Evolutionary conservation across 805 yeast genomes (phyloP), one percentile per base, ranked within the genome.

Genomic region (Metschnikowia gelsemii): DNA sequence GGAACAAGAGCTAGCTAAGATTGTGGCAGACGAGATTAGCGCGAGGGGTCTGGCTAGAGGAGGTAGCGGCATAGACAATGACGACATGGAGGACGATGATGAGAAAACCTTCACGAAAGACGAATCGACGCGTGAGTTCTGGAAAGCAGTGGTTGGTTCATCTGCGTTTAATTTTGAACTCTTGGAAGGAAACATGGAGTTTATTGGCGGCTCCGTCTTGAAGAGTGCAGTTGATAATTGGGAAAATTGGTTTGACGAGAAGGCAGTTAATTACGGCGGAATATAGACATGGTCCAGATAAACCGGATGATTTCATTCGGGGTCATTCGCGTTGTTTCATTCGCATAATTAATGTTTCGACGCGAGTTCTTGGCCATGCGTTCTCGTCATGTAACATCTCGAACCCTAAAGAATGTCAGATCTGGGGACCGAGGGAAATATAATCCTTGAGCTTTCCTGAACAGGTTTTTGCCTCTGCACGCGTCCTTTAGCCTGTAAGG

Each of bases 221-320:
- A 78, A 79, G 50, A 64, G 66, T 12, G 75, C 82, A 23, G 63
- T 76, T 26, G 74, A 66, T 4, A 64, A 65, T 14, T 85, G 96
- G 88, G 78, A 75, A 49, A 73, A 80, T 49, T 90, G 96, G 96
- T 70, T 90, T 24, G 83, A 80, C 49, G 90, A 83, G 58, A 73
- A 77, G 51, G 83, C 82, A 11, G 84, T 82, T 20, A 85, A 85
- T 49, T 60, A 50, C 44, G 56, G 56, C 8, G 55, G 56, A 22
- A 50, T 50, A 4, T 40, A 24, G 25, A 14, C 24, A 13, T 21
- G 5, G 8, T n/a, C 7, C 19, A 13, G n/a, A n/a, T n/a, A n/a
- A n/a, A 22, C 23, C n/a, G 6, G 16, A 28, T 28, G 6, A 12
- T 26, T 26, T 18, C 17, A 3, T 18, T 35, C 6, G n/a, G 19